Base-by-base conservation (phyloP, 164 flowering plant genomes). In the Houttuynia cordata region DNA sequence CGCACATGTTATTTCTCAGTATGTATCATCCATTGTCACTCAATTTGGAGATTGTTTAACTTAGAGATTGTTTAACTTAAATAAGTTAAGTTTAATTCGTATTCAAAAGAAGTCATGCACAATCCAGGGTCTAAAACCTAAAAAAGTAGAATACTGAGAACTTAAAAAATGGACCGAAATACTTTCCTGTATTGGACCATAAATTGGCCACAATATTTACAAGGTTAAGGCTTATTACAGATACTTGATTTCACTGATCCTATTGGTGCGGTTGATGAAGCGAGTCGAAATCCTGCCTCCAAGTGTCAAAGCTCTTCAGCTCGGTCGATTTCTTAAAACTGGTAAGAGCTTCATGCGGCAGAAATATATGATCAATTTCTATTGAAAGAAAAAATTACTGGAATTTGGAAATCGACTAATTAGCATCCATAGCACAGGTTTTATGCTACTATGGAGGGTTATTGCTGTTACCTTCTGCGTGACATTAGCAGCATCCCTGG, bases 1-100 rank as follows among this genome's bases (percentile, higher is more conserved):
- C 68, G 95, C 99, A 0, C 99, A 94, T 76, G 95, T 94, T 52
- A 62, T 85, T 59, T 91, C 99, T 66, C 99, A 94, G 99, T 94
- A 80, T 79, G 96, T 75, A 41, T 15, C 21, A 2, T 22, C 12
- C 17, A 1, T 14, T 42, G 49, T 42, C 12, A 10, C 49, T 10
- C 10, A 10, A 10, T 42, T 42, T 42, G n/a, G n/a, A n/a, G n/a
- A n/a, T n/a, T n/a, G n/a, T n/a, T n/a, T n/a, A n/a, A n/a, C n/a
- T n/a, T n/a, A n/a, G n/a, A n/a, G n/a, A n/a, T n/a, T n/a, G n/a
- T n/a, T n/a, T n/a, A n/a, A n/a, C n/a, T n/a, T n/a, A n/a, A n/a
- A n/a, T n/a, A n/a, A n/a, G n/a, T n/a, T n/a, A n/a, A n/a, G n/a
- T n/a, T n/a, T n/a, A n/a, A n/a, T n/a, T n/a, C n/a, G n/a, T n/a